A percentile compares a stretch with the other conserved stretches of the same genome.
Conservation (phyloP, 2,329 filamentous ascomycete species). For the Westerdykella aurantiaca region DNA sequence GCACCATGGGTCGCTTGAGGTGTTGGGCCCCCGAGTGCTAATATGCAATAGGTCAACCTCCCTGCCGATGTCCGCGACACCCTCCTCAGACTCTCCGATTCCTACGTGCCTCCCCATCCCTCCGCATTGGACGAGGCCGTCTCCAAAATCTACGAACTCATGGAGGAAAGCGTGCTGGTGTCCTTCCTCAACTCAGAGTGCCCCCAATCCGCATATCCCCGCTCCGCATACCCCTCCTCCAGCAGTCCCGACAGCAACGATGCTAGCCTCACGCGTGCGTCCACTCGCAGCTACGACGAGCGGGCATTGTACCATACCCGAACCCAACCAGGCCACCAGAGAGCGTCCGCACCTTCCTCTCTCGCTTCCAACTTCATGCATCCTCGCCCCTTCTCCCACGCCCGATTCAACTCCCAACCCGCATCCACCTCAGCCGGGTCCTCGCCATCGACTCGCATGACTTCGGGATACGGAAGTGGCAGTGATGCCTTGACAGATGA, state of each 20-base stretch:
- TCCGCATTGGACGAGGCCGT: slow-evolving; percentile 75
- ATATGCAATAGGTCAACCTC: slow-evolving; percentile 55
- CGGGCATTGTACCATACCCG: slow-evolving; percentile 24
- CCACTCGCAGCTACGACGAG: slow-evolving; percentile 40
- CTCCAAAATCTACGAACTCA: slow-evolving; percentile 84
- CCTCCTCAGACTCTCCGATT: slow-evolving; percentile 59
- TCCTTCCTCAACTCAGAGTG: slow-evolving; percentile 74
- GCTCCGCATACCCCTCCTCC: slow-evolving; percentile 26
- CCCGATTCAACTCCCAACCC: slow-evolving; percentile 35
- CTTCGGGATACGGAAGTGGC: slow-evolving; percentile 39
- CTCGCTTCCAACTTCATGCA: slow-evolving; percentile 36
- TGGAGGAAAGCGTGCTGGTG: slow-evolving; percentile 93
- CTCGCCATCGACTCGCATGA: slow-evolving; percentile 21
- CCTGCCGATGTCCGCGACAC: slow-evolving; percentile 78
- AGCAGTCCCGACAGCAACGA: slow-evolving; percentile 40
- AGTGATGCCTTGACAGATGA: slow-evolving; percentile 54
- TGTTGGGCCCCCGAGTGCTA: slow-evolving; percentile 8
- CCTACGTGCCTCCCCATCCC: slow-evolving; percentile 63
- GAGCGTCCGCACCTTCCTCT: slow-evolving; percentile 37
- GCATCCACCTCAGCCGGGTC: slow-evolving; percentile 25
- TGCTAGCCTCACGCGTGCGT: slow-evolving; percentile 34
- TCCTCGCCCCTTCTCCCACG: slow-evolving; percentile 31
- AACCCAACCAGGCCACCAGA: slow-evolving; percentile 30
- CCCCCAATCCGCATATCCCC: slow-evolving; percentile 40
- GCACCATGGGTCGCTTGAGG: too few relatives aligned